These are phyloP conservation scores for Bimuria novae-zelandiae DNA, from an alignment of 2,329 filamentous ascomycete genomes.

Conservation along the genomic window DNA sequence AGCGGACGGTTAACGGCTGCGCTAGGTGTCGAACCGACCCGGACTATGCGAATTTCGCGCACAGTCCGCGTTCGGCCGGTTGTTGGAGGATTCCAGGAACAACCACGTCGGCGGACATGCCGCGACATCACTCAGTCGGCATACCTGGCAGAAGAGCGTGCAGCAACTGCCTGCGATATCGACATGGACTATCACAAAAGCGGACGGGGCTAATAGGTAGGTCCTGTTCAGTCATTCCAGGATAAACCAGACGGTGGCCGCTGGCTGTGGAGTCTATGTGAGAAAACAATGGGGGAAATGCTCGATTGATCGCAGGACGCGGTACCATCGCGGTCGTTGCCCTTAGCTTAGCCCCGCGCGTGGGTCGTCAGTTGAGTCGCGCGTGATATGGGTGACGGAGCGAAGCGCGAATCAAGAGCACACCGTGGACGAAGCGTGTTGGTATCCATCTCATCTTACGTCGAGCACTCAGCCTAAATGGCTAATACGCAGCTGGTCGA, in stretches of 20 bases:
- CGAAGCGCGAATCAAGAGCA: neutral
- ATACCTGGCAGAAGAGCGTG: too few species aligned
- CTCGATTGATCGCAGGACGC: slow-evolving; percentile 5
- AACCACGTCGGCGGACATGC: slow-evolving; percentile 3
- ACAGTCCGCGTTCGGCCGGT: neutral
- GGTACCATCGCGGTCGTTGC: neutral
- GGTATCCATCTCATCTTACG: slow-evolving; percentile 21
- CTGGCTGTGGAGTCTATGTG: too few species aligned
- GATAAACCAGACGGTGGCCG: too few species aligned
- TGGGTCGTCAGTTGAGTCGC: neutral
- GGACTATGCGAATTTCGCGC: slow-evolving; percentile 12
- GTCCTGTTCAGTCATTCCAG: too few species aligned
- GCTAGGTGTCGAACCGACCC: slow-evolving; percentile 28
- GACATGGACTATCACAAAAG: too few species aligned
- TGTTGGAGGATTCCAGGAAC: slow-evolving; percentile 5
- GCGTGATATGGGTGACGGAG: neutral
- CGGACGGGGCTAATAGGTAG: too few species aligned
- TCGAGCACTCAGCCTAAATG: slow-evolving; percentile 39
- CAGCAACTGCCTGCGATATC: too few species aligned
- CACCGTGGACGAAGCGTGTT: neutral
- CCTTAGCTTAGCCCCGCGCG: neutral
- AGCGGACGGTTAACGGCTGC: slow-evolving; percentile 23
- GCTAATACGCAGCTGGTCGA: slow-evolving; percentile 33
- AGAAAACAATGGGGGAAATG: too few species aligned
- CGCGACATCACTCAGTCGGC: neutral